Percentiles rank a stretch among this genome's conserved stretches.
These are phyloP conservation scores for Wolfiporia cocos DNA, from an alignment of 1,284 basidiomycete genomes.

Conservation along the genomic window DNA sequence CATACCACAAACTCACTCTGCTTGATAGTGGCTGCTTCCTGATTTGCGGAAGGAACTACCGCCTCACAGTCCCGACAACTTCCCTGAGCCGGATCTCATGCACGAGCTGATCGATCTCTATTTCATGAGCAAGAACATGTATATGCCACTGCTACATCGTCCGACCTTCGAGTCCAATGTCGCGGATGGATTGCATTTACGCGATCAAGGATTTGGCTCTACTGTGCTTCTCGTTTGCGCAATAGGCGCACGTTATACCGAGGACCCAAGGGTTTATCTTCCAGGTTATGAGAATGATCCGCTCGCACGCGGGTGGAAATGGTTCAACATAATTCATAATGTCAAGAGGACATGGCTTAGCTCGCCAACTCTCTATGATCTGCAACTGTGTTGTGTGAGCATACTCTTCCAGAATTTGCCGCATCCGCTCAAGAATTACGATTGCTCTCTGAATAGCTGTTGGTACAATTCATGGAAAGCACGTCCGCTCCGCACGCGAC, in stretches of 20 bases:
- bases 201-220: constrained; percentile 60
- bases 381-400: constrained; percentile 51
- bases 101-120: constrained; percentile 59
- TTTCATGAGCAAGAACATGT: constrained; percentile 56
- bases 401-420: neutral
- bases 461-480: constrained; percentile 36
- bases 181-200: constrained; percentile 47
- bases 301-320: constrained; percentile 72
- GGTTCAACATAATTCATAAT: constrained; percentile 59
- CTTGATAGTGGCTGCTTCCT: constrained; percentile 26
- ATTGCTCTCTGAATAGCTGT: constrained; percentile 31
- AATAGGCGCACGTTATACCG: constrained; percentile 60
- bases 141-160: constrained; percentile 73
- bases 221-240: constrained; percentile 75
- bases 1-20: neutral
- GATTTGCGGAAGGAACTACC: constrained; percentile 9
- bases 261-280: constrained; percentile 60
- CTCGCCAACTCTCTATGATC: constrained; percentile 57
- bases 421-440: neutral
- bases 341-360: constrained; percentile 51
- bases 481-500: constrained; percentile 45
- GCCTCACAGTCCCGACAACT: constrained; percentile 4
- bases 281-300: constrained; percentile 33
- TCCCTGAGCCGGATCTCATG: constrained; percentile 24
- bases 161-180: constrained; percentile 66